These are phyloP conservation scores for Barbarea vulgaris DNA, from an alignment of 345 rosid species.

Conservation along the genomic window DNA sequence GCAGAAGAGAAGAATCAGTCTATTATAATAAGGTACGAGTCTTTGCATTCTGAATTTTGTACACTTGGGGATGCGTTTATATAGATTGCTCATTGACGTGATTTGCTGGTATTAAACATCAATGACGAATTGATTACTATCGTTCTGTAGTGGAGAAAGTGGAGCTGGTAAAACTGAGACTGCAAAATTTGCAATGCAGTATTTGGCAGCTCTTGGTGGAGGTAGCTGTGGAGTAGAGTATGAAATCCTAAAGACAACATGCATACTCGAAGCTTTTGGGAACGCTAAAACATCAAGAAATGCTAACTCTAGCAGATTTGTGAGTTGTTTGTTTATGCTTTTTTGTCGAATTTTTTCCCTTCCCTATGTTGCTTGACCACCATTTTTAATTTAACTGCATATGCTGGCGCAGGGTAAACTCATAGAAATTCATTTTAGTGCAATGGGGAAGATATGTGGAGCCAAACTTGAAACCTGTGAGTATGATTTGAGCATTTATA, in stretches of 20 bases:
- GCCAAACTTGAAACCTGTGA: constrained; percentile 90
- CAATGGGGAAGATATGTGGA: constrained; percentile 78
- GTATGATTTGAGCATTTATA: constrained; percentile 29
- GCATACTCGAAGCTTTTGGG: constrained; percentile 96
- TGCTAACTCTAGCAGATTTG: constrained; percentile 93
- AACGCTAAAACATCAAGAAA: constrained; percentile 94
- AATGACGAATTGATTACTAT: background rate
- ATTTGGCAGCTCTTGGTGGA: constrained; percentile 87
- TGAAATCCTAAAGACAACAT: constrained; percentile 66
- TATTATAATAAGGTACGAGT: constrained; percentile 78
- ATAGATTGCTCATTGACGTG: constrained; percentile 7
- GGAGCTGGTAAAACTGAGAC: constrained; percentile 99
- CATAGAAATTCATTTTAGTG: constrained; percentile 81
- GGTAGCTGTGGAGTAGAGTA: constrained; percentile 69
- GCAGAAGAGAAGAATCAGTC: constrained; percentile 91
- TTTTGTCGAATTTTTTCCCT: background rate
- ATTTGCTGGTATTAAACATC: background rate
- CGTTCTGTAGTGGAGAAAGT: constrained; percentile 85
- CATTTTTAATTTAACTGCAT: constrained; percentile 18
- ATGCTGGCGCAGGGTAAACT: constrained; percentile 75
- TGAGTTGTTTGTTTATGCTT: constrained; percentile 45
- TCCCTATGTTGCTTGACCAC: background rate
- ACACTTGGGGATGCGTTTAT: background rate
- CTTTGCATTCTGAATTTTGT: constrained; percentile 9
- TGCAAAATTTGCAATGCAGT: constrained; percentile 87